A percentile compares a stretch with the other conserved stretches of the same genome.
phyloP scores from a whole-genome alignment of 768 basidiomycete genomes.

The Clathrus columnatus region DNA sequence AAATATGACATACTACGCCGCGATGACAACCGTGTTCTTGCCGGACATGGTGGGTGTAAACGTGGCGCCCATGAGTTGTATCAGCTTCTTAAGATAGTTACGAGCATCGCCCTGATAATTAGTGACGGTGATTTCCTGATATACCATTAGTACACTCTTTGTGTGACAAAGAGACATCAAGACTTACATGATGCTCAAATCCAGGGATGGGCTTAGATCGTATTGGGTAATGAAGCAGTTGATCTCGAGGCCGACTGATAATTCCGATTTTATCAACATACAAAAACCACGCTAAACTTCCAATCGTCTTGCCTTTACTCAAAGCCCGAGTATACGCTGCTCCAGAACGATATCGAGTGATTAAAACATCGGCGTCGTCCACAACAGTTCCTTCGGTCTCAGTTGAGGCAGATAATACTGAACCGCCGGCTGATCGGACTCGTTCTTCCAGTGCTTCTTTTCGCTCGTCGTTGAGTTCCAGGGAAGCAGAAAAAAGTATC shows the following conservation, averaged over 20 bases:
- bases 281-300: constrained; percentile 77
- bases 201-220: constrained; percentile 52
- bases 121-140: constrained; percentile 71
- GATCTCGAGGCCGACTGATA: constrained; percentile 56
- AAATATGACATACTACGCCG: constrained; percentile 57
- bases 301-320: constrained; percentile 50
- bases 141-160: neutral
- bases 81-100: constrained; percentile 82
- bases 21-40: constrained; percentile 71
- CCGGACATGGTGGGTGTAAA: constrained; percentile 80
- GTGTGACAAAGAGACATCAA: neutral
- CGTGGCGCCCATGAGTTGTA: constrained; percentile 62
- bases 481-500: constrained; percentile 51
- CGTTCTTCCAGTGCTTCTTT: constrained; percentile 7
- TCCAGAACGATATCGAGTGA: constrained; percentile 64
- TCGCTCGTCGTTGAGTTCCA: constrained; percentile 26
- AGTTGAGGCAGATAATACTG: constrained; percentile 26
- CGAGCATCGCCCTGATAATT: constrained; percentile 84
- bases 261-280: constrained; percentile 59
- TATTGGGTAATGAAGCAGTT: constrained; percentile 78
- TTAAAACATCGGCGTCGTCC: constrained; percentile 57
- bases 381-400: constrained; percentile 28
- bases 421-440: constrained; percentile 46
- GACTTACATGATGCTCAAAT: constrained; percentile 53
- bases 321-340: constrained; percentile 69